phyloP scores from a whole-genome alignment of 2,329 filamentous ascomycete genomes.

The Sporothrix brasiliensis region DNA sequence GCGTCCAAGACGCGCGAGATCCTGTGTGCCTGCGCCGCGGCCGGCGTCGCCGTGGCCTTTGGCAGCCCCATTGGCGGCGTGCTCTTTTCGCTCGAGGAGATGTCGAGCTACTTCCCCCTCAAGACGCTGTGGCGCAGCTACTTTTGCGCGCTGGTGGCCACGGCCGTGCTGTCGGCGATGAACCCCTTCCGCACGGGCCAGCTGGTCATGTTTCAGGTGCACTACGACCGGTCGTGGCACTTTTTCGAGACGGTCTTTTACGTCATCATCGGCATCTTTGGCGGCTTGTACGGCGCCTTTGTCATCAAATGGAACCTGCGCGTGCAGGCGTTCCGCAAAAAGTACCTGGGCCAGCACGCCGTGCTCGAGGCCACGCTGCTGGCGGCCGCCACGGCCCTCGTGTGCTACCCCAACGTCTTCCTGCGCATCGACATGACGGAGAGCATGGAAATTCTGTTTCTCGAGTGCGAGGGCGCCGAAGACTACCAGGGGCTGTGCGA shows the following conservation, averaged over 20 bases:
- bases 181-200: slow-evolving; percentile 97
- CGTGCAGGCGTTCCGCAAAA: slow-evolving; percentile 89
- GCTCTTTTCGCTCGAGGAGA: slow-evolving; percentile 94
- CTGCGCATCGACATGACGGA: slow-evolving; percentile 98
- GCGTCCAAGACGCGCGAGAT: slow-evolving; percentile 95
- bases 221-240: slow-evolving; percentile 95
- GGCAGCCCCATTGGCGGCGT: slow-evolving; percentile 97
- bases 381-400: slow-evolving; percentile 78
- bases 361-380: slow-evolving; percentile 84
- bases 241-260: slow-evolving; percentile 97
- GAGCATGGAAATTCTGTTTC: slow-evolving; percentile 97
- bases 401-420: slow-evolving; percentile 98
- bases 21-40: slow-evolving; percentile 88
- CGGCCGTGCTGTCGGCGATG: slow-evolving; percentile 89
- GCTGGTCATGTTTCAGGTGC: slow-evolving; percentile 98
- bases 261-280: slow-evolving; percentile 86
- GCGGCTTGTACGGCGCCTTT: slow-evolving; percentile 91
- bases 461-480: slow-evolving; percentile 86
- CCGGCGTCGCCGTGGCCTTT: slow-evolving; percentile 94
- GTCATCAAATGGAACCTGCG: slow-evolving; percentile 98
- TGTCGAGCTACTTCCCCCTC: slow-evolving; percentile 93
- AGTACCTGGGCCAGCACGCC: slow-evolving; percentile 81
- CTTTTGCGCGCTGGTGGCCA: slow-evolving; percentile 94
- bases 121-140: slow-evolving; percentile 99
- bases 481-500: slow-evolving; percentile 92